Evolutionary conservation across 768 basidiomycete species (phyloP).

Genomic region (Myochromella boudieri): DNA sequence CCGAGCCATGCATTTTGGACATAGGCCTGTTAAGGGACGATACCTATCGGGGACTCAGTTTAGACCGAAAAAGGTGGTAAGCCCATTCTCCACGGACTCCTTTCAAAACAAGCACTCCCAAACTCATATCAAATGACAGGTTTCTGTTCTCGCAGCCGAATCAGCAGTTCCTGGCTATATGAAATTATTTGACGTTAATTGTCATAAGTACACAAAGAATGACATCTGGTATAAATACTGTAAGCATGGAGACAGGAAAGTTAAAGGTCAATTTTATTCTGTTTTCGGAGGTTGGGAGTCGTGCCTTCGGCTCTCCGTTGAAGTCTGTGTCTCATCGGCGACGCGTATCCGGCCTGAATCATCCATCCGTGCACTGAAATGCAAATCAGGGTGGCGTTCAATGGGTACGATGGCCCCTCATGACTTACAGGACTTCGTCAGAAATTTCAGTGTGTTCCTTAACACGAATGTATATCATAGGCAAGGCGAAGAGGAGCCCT

Average conservation of each 20-base stretch:
- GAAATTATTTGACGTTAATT: no score
- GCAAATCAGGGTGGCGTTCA: not conserved
- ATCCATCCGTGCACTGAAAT: constrained; percentile 42
- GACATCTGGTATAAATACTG: not conserved
- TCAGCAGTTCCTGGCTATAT: no score
- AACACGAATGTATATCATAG: constrained; percentile 73
- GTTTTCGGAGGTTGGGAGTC: not conserved
- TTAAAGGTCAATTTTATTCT: constrained; percentile 1
- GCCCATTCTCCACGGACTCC: no score
- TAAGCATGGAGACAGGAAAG: no score
- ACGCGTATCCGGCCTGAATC: constrained; percentile 33
- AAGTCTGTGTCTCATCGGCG: not conserved
- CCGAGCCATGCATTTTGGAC: no score
- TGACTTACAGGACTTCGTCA: constrained; percentile 52
- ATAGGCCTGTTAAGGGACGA: no score
- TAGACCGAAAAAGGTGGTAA: no score
- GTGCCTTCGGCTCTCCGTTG: not conserved
- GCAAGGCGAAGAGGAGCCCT: constrained; percentile 65
- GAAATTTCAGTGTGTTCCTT: constrained; percentile 54
- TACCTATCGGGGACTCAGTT: no score
- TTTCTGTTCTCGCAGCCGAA: no score
- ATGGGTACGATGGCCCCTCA: constrained; percentile 5
- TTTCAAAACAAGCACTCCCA: no score
- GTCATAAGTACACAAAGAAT: not conserved
- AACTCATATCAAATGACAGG: no score